A percentile compares a stretch with the other conserved stretches of the same genome.
phyloP scores from a whole-genome alignment of 495 filamentous ascomycete species.

The Glutinoglossum americanum region DNA sequence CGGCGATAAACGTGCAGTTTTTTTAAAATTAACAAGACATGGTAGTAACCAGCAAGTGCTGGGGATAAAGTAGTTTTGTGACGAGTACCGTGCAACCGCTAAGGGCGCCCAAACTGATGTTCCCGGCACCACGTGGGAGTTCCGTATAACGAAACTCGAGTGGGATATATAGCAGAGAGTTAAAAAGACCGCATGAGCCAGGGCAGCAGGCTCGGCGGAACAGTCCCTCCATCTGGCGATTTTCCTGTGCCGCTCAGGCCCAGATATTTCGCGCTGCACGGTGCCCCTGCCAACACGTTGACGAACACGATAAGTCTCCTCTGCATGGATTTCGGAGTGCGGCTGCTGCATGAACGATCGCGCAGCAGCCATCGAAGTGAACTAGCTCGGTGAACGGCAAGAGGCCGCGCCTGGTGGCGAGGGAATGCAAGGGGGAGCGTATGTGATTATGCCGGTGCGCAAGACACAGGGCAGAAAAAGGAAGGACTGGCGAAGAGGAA shows the following conservation, averaged over 20 bases:
- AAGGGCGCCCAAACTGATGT: background rate
- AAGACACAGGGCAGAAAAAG: too few species aligned
- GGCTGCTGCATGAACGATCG: background rate
- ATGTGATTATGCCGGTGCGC: too few species aligned
- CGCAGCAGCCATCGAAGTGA: background rate
- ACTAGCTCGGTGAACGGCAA: background rate
- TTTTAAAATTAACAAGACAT: conserved; percentile 2
- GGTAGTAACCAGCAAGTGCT: background rate
- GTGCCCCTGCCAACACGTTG: background rate
- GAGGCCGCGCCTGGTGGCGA: too few species aligned
- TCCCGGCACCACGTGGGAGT: background rate
- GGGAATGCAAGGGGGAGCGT: too few species aligned
- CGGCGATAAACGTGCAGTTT: background rate
- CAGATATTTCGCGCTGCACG: background rate
- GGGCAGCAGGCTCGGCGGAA: background rate
- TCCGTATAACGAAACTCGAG: background rate
- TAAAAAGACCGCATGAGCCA: background rate
- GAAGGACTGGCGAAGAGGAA: too few species aligned
- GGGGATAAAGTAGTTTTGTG: background rate
- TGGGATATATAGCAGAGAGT: background rate
- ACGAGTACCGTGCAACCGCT: background rate
- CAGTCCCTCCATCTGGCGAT: background rate
- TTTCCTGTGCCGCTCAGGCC: background rate
- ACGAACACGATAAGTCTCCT: background rate
- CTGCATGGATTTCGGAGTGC: too few species aligned